A percentile compares a stretch with the other conserved stretches of the same genome.
Evolutionary conservation across 139 green algal species (phyloP).

Genomic region (Yamagishiella unicocca): DNA sequence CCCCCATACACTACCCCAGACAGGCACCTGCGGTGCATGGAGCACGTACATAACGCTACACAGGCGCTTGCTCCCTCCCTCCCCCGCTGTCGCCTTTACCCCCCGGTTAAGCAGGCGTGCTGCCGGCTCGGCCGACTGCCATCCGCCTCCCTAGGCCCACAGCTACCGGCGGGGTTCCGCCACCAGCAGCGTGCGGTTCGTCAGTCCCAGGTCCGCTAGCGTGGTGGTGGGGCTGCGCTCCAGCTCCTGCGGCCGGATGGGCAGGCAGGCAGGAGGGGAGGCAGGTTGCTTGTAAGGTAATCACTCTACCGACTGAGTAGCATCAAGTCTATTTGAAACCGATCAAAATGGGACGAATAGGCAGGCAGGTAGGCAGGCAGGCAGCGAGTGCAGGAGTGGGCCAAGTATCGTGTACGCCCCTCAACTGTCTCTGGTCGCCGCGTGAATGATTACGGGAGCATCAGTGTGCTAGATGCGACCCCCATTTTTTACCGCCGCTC

Average conservation of each 20-base stretch:
- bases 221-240: neutral
- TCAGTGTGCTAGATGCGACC: too few relatives aligned
- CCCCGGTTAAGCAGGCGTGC: too few relatives aligned
- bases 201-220: conserved; percentile 15
- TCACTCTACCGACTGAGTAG: neutral
- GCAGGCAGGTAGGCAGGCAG: neutral
- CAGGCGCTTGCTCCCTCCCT: too few relatives aligned
- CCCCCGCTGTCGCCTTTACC: too few relatives aligned
- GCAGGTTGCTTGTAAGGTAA: neutral
- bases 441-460: neutral
- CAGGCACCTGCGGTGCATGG: too few relatives aligned
- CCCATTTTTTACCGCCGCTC: too few relatives aligned
- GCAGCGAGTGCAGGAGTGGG: neutral
- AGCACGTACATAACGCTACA: too few relatives aligned
- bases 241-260: neutral
- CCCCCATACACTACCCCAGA: too few relatives aligned
- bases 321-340: neutral
- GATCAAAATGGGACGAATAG: neutral
- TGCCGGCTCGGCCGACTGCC: too few relatives aligned
- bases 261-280: neutral
- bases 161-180: too few relatives aligned
- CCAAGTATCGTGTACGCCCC: neutral
- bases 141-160: too few relatives aligned
- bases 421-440: neutral
- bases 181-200: conserved; percentile 17